Evolutionary conservation across 2,329 filamentous ascomycete genomes (phyloP).

Genomic region (Cladophialophora yegresii): DNA sequence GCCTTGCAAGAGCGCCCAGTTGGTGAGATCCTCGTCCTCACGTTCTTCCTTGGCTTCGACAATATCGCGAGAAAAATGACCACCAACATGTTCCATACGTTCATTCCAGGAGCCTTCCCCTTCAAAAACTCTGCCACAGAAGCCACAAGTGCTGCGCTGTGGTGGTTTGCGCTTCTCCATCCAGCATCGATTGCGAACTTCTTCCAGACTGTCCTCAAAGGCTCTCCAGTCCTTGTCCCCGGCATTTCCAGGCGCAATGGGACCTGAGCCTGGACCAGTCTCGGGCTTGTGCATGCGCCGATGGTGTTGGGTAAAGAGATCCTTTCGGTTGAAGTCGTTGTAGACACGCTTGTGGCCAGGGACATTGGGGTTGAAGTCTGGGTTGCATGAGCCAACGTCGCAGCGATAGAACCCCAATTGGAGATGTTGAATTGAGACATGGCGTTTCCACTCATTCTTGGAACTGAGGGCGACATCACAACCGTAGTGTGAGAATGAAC

Average conservation of each 20-base stretch:
- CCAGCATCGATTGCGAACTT: slow-evolving; percentile 62
- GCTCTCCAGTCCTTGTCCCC: slow-evolving; percentile 36
- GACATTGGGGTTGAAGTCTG: slow-evolving; percentile 35
- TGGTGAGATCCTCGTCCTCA: slow-evolving; percentile 48
- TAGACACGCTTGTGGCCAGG: slow-evolving; percentile 36
- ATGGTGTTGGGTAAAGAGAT: slow-evolving; percentile 86
- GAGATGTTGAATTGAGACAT: slow-evolving; percentile 79
- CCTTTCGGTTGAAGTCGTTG: slow-evolving; percentile 85
- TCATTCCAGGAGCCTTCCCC: slow-evolving; percentile 72
- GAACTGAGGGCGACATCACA: slow-evolving; percentile 71
- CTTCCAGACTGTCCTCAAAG: slow-evolving; percentile 58
- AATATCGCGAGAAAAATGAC: slow-evolving; percentile 65
- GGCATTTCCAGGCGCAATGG: slow-evolving; percentile 29
- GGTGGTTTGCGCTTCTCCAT: slow-evolving; percentile 64
- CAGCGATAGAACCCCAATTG: slow-evolving; percentile 75
- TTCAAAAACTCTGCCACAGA: slow-evolving; percentile 65
- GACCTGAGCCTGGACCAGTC: slow-evolving; percentile 30
- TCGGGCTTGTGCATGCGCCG: slow-evolving; percentile 74
- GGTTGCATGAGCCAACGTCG: slow-evolving; percentile 61
- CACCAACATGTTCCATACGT: slow-evolving; percentile 83
- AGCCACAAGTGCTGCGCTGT: slow-evolving; percentile 59
- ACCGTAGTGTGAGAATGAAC: slow-evolving; percentile 76
- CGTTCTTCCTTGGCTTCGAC: slow-evolving; percentile 48
- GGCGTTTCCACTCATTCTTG: slow-evolving; percentile 96
- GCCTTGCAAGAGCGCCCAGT: slow-evolving; percentile 47